phyloP scores from a whole-genome alignment of 202 grass and related monocot species.

The Schoenoplectus tabernaemontani region DNA sequence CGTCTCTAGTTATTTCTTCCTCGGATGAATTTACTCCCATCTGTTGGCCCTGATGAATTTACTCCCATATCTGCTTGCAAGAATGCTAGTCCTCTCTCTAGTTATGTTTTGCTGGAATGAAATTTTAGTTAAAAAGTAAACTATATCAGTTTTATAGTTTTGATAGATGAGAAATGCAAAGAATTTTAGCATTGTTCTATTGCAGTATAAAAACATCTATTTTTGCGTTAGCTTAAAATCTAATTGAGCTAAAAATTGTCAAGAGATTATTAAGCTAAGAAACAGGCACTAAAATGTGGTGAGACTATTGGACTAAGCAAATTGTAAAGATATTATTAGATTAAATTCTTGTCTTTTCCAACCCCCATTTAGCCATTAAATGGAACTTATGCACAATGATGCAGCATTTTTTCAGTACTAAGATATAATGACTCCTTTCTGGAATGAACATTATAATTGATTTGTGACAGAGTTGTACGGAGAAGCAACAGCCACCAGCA shows the following conservation, averaged over 20 bases:
- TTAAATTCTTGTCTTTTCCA: neutral
- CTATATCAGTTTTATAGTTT: neutral
- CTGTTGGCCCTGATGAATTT: neutral
- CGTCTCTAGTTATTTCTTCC: neutral
- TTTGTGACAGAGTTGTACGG: constrained; percentile 66
- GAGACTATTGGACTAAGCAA: neutral
- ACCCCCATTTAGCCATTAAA: neutral
- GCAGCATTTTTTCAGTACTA: neutral
- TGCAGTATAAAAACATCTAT: neutral
- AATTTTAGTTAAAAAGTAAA: neutral
- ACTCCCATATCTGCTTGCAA: no score
- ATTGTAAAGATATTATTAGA: neutral
- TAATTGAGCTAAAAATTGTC: constrained; percentile 1
- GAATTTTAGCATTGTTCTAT: neutral
- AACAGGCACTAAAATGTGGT: neutral
- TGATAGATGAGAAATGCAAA: neutral
- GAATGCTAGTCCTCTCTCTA: no score
- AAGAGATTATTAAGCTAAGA: neutral
- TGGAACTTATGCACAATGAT: neutral
- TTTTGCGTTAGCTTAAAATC: neutral
- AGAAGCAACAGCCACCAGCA: constrained; percentile 83
- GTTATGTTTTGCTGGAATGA: no score
- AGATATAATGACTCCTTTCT: neutral
- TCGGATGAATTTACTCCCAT: neutral
- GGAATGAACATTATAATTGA: neutral